Evolutionary conservation across 192 early-diverging fungal genomes (phyloP), one percentile per base, ranked within the genome.

Genomic region (Coemansia sp.): DNA sequence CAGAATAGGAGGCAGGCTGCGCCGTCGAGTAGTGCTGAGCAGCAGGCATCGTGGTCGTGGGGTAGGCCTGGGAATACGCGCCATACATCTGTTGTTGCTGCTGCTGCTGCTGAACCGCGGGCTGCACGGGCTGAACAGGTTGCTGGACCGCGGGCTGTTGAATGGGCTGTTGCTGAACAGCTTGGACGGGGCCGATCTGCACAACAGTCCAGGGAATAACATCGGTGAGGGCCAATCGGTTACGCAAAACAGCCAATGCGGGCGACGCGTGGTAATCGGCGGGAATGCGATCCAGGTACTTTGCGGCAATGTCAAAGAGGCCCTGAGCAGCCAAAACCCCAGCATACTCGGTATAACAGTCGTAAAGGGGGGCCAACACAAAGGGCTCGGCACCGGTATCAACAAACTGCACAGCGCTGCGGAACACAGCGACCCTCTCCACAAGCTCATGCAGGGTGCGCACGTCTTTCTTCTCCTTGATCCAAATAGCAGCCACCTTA

Each of bases 341-440:
- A 8, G 94, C 92, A 80, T 98, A 99, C 61, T 97, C 93, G 35
- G 87, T 83, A 63, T 95, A 97, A 43, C 86, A 85, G 62, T 92
- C 86, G 67, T 97, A 98, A 34, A 99, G 81, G 0, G 82, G 67
- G 23, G 90, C 86, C 55, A 93, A 74, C 21, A 58, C 33, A 37
- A 58, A 58, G n/a, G 65, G 62, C 5, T 6, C 0, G 0, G 20
- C 56, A 7, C 46, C 80, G 11, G 89, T 72, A 66, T 99, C 97
- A 33, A 93, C 88, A 77, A 89, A 99, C 50, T 90, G 87, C 50
- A 98, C 92, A 1, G 95, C 97, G 51, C 91, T 90, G 33, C 94
- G 88, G 85, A 98, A 96, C 31, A 99, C 89, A 9, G 94, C 86
- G 23, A 97, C 88, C 78, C 95, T 94, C 67, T 98, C 95, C 46